Percentiles rank a stretch among this genome's conserved stretches.
phyloP scores from a whole-genome alignment of 2,329 filamentous ascomycete genomes.

The Hypoxylon sp. region DNA sequence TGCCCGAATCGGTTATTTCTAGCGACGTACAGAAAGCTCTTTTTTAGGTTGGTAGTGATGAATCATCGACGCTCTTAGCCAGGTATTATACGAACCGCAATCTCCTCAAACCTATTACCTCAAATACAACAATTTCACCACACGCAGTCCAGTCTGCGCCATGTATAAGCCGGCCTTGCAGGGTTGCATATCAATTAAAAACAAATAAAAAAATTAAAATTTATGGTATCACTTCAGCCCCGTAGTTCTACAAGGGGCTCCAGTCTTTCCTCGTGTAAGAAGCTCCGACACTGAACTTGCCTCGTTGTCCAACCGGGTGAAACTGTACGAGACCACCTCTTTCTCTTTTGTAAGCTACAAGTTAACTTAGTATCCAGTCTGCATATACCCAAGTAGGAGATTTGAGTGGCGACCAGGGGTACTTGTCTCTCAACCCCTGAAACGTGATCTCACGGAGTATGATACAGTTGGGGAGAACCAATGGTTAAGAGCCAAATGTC shows the following conservation, averaged over 20 bases:
- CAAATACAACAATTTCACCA: too few species aligned
- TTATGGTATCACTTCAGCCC: neutral
- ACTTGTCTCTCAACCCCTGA: neutral
- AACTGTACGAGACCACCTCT: neutral
- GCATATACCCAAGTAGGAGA: neutral
- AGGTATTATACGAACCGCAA: neutral
- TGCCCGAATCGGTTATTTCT: neutral
- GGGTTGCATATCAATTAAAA: neutral
- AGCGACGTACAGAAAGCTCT: neutral
- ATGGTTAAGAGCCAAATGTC: slow-evolving; percentile 55
- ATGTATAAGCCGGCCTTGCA: too few species aligned
- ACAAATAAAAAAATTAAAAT: neutral
- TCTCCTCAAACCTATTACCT: neutral
- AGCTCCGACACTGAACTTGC: too few species aligned
- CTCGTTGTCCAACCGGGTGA: neutral
- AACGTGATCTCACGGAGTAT: neutral
- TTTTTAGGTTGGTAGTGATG: slow-evolving; percentile 21
- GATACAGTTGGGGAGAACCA: neutral
- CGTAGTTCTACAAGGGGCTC: too few species aligned
- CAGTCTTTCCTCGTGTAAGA: too few species aligned
- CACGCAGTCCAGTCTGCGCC: too few species aligned
- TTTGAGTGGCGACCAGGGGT: neutral
- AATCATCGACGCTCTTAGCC: slow-evolving; percentile 21
- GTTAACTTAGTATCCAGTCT: neutral
- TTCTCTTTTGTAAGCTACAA: neutral